Percentiles rank a stretch among this genome's conserved stretches.
Evolutionary conservation across 768 basidiomycete genomes (phyloP).

Genomic region (Suillus americanus): DNA sequence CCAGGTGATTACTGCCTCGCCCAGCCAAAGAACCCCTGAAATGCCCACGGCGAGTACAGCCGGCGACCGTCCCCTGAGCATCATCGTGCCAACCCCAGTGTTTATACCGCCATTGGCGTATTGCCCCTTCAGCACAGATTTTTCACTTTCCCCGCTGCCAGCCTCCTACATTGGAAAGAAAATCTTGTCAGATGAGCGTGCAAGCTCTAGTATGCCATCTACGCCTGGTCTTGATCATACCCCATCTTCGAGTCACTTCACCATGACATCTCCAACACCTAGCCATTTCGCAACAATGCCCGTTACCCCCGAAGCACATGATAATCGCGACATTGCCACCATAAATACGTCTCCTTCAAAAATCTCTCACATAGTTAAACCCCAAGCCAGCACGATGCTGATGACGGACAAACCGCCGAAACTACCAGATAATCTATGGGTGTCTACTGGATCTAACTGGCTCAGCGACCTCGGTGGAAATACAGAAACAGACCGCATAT

Average conservation of each 20-base stretch:
- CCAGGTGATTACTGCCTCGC: not conserved
- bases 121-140: constrained; percentile 32
- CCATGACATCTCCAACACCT: constrained; percentile 26
- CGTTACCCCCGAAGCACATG: constrained; percentile 18
- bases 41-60: not conserved
- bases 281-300: constrained; percentile 30
- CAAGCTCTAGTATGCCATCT: constrained; percentile 11
- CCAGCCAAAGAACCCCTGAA: not conserved
- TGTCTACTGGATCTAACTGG: constrained; percentile 26
- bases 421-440: constrained; percentile 14
- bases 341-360: constrained; percentile 15
- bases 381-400: constrained; percentile 1
- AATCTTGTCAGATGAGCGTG: constrained; percentile 16
- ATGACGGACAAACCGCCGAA: constrained; percentile 9
- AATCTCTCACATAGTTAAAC: constrained; percentile 9
- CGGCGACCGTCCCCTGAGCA: constrained; percentile 21
- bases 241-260: constrained; percentile 4
- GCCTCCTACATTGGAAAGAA: constrained; percentile 28
- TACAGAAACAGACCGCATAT: constrained; percentile 32
- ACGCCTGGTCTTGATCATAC: constrained; percentile 10
- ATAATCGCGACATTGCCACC: constrained; percentile 10
- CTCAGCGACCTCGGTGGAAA: constrained; percentile 32
- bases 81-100: constrained; percentile 23
- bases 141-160: constrained; percentile 30
- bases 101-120: constrained; percentile 32